Percentiles rank a stretch among this genome's conserved stretches.
Conservation (phyloP, 805 yeast genomes). For the Metschnikowia amazonensis region DNA sequence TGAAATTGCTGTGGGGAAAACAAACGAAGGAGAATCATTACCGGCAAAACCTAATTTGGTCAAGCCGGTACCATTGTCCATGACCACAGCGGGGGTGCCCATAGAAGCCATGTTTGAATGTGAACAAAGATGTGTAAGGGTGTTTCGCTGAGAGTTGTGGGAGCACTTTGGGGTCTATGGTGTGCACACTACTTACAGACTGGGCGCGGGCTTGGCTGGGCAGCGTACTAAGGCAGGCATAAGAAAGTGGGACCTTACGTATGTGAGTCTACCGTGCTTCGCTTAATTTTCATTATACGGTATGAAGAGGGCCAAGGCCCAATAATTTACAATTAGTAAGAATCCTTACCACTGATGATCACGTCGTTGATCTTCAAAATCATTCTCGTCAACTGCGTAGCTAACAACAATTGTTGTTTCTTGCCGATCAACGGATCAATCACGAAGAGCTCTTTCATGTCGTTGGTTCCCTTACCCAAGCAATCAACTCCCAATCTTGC, state of each 20-base stretch:
- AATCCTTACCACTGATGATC: conserved; percentile 83
- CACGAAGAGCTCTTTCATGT: conserved; percentile 91
- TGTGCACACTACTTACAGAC: conserved; percentile 5
- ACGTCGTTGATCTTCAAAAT: conserved; percentile 95
- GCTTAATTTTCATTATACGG: conserved; percentile 4
- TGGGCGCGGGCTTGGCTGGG: conserved; percentile 1
- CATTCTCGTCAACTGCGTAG: conserved; percentile 98
- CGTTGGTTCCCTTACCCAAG: conserved; percentile 79
- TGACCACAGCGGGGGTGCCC: conserved; percentile 89
- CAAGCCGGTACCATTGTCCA: conserved; percentile 98
- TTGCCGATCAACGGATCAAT: conserved; percentile 97
- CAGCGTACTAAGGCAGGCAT: too few relatives aligned
- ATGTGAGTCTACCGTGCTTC: not conserved
- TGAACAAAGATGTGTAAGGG: conserved; percentile 3
- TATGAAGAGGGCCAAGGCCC: conserved; percentile 5
- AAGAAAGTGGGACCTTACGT: too few relatives aligned
- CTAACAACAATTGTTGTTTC: conserved; percentile 90
- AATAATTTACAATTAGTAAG: conserved; percentile 37
- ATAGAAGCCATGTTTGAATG: conserved; percentile 27
- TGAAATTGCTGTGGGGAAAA: conserved; percentile 94
- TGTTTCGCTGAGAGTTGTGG: not conserved
- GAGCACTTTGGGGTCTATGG: conserved; percentile 2
- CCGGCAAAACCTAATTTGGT: conserved; percentile 98
- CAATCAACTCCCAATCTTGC: conserved; percentile 90
- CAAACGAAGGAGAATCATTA: conserved; percentile 95